These are phyloP conservation scores for Trichophyton simii DNA, from an alignment of 2,329 filamentous ascomycete species.

Conservation along the genomic window DNA sequence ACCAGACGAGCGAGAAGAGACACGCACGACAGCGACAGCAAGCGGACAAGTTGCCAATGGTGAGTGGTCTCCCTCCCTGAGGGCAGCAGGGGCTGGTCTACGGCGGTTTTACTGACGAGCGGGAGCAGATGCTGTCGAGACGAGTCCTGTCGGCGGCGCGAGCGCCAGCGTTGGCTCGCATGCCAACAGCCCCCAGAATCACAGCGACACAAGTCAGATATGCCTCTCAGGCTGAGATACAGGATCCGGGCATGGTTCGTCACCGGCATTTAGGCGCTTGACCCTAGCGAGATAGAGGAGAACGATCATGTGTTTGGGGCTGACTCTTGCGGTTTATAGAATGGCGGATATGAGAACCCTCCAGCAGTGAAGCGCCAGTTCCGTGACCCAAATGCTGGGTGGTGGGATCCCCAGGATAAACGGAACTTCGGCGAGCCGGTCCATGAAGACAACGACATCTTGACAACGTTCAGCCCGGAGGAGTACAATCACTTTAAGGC, in stretches of 20 bases:
- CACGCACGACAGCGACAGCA: not conserved
- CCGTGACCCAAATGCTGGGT: slow-evolving; percentile 83
- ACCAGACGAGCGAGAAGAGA: not conserved
- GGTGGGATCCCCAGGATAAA: slow-evolving; percentile 96
- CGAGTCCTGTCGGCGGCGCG: slow-evolving; percentile 31
- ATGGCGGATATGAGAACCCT: slow-evolving; percentile 38
- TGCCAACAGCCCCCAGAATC: slow-evolving; percentile 14
- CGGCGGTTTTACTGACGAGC: not conserved
- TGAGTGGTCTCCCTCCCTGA: not conserved
- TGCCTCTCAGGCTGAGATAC: slow-evolving; percentile 27
- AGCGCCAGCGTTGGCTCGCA: slow-evolving; percentile 26
- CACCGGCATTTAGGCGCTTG: not conserved
- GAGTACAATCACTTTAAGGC: slow-evolving; percentile 77
- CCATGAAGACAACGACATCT: slow-evolving; percentile 89
- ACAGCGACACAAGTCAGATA: slow-evolving; percentile 27
- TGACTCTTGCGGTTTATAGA: slow-evolving; percentile 21
- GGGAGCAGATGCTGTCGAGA: slow-evolving; percentile 33
- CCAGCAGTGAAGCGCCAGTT: slow-evolving; percentile 68
- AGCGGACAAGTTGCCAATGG: not conserved
- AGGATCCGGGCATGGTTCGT: slow-evolving; percentile 35
- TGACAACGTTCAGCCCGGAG: slow-evolving; percentile 79
- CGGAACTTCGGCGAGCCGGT: slow-evolving; percentile 93
- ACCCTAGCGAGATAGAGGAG: not conserved
- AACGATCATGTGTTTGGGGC: not conserved
- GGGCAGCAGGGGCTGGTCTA: not conserved